These are phyloP conservation scores for Coemansia sp. DNA, from an alignment of 192 early-diverging fungal species.

Conservation along the genomic window DNA sequence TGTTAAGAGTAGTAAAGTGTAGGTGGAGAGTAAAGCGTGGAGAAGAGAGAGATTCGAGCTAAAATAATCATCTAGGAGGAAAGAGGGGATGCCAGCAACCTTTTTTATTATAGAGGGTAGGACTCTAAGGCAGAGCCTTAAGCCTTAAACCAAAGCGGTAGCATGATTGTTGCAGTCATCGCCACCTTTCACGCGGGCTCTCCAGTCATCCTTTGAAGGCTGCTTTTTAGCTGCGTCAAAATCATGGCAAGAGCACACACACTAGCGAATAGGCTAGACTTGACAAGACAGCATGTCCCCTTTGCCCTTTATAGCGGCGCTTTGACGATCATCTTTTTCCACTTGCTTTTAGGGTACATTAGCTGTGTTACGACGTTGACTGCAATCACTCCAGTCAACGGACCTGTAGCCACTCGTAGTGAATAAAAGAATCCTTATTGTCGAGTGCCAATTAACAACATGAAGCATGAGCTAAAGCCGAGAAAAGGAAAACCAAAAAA, in stretches of 20 bases:
- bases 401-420: background rate
- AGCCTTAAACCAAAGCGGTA: background rate
- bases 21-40: background rate
- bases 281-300: background rate
- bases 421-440: slow-evolving; percentile 2
- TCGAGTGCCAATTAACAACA: background rate
- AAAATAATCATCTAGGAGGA: background rate
- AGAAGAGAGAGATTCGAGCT: background rate
- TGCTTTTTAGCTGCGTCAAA: background rate
- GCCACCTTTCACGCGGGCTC: background rate
- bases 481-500: background rate
- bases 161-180: background rate
- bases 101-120: background rate
- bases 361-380: too few species aligned
- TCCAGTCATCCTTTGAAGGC: background rate
- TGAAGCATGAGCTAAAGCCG: background rate
- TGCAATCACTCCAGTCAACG: background rate
- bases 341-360: background rate
- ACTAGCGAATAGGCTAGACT: background rate
- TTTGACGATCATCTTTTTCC: background rate
- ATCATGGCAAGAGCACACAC: too few species aligned
- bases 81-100: background rate
- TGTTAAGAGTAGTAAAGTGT: background rate
- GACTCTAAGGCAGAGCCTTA: background rate
- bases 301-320: background rate